A percentile compares a stretch with the other conserved stretches of the same genome.
Conservation (phyloP, 129 eudicot genomes). For the Helichrysum umbraculigerum region DNA sequence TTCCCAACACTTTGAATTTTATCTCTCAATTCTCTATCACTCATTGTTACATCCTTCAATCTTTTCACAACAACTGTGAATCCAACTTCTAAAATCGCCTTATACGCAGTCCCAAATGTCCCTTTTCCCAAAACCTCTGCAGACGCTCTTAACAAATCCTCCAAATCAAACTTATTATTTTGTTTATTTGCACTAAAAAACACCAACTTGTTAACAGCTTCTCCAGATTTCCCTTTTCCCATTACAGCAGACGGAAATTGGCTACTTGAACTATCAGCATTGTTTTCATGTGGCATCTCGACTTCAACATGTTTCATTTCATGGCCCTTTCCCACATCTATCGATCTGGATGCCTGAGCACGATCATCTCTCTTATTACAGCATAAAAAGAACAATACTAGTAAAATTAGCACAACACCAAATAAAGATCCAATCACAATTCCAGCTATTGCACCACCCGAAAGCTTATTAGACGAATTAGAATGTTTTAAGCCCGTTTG, state of each 20-base stretch:
- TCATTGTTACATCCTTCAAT: constrained; percentile 68
- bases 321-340: no score
- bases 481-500: neutral
- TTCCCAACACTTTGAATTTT: constrained; percentile 73
- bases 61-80: constrained; percentile 81
- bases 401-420: constrained; percentile 45
- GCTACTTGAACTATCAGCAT: constrained; percentile 22
- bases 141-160: constrained; percentile 78
- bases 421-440: constrained; percentile 64
- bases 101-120: constrained; percentile 86
- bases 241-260: constrained; percentile 18
- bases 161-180: constrained; percentile 60
- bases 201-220: constrained; percentile 50
- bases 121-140: constrained; percentile 96
- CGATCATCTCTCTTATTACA: constrained; percentile 29
- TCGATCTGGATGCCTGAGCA: no score
- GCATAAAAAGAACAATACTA: constrained; percentile 54
- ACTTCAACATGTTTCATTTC: constrained; percentile 38
- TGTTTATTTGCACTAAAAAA: constrained; percentile 51
- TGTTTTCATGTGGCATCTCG: constrained; percentile 36
- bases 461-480: constrained; percentile 39
- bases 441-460: constrained; percentile 85
- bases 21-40: constrained; percentile 68
- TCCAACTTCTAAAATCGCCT: constrained; percentile 76
- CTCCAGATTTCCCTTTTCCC: constrained; percentile 37